These are phyloP conservation scores for Ensete glaucum DNA, from an alignment of 176 grass and related monocot species.

Conservation along the genomic window DNA sequence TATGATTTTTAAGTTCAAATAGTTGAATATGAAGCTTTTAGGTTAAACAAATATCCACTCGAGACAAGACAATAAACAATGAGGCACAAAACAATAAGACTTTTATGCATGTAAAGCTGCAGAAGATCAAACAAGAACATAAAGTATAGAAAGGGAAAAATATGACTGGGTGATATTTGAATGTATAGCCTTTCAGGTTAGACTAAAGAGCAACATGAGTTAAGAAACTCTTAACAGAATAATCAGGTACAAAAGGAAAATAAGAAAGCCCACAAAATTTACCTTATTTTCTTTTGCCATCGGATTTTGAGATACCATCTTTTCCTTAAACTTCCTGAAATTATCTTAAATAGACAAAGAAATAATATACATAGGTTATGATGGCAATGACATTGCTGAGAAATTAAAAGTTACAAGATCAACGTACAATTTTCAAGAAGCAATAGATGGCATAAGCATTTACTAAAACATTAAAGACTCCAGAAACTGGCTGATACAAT, in stretches of 20 bases:
- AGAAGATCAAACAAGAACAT: too few relatives aligned
- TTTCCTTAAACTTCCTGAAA: conserved; percentile 90
- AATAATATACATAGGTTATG: background rate
- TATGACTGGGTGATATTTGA: too few relatives aligned
- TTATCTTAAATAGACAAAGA: conserved; percentile 22
- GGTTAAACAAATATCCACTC: too few relatives aligned
- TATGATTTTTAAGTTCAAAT: too few relatives aligned
- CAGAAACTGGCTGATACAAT: background rate
- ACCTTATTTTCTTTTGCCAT: conserved; percentile 48
- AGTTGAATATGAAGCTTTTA: too few relatives aligned
- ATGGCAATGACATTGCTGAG: background rate
- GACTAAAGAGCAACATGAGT: too few relatives aligned
- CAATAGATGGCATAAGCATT: background rate
- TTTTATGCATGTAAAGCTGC: too few relatives aligned
- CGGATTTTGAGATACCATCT: conserved; percentile 53
- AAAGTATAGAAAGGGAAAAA: too few relatives aligned
- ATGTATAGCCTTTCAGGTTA: too few relatives aligned
- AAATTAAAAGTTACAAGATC: background rate
- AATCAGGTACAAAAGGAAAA: background rate
- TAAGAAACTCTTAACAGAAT: background rate
- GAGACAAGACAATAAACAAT: too few relatives aligned
- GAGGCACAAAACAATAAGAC: too few relatives aligned
- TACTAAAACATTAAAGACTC: background rate
- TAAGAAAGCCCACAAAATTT: conserved; percentile 6
- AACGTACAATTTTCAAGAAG: background rate